Percentiles rank a stretch among this genome's conserved stretches.
phyloP scores from a whole-genome alignment of 2,329 filamentous ascomycete genomes.

The Stromatinia cepivora region DNA sequence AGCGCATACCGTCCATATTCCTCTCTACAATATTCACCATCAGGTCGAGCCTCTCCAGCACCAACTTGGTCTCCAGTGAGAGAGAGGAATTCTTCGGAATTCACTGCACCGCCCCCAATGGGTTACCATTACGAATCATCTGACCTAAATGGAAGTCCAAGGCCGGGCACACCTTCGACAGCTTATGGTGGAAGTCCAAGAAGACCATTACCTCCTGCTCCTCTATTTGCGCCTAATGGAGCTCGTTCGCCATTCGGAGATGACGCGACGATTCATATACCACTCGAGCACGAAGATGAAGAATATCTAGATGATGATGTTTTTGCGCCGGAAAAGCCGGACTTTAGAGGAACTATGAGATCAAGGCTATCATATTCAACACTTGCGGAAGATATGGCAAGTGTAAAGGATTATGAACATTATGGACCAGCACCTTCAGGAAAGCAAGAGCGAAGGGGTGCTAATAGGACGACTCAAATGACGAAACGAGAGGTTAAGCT shows the following conservation, averaged over 20 bases:
- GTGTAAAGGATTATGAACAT: constrained; percentile 63
- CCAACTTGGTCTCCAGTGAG: constrained; percentile 60
- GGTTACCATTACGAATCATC: constrained; percentile 77
- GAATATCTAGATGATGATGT: constrained; percentile 60
- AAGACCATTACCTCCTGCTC: constrained; percentile 83
- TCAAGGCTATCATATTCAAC: constrained; percentile 45
- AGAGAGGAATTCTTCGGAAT: constrained; percentile 53
- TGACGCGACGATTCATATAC: constrained; percentile 71
- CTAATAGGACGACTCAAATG: constrained; percentile 73
- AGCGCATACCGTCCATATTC: constrained; percentile 55
- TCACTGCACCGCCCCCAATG: constrained; percentile 65
- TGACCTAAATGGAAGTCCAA: constrained; percentile 84
- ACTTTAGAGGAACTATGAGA: constrained; percentile 27
- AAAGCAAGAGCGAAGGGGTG: constrained; percentile 83
- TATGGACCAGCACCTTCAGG: constrained; percentile 87
- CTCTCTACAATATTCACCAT: constrained; percentile 47
- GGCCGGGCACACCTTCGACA: constrained; percentile 87
- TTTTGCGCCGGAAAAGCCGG: constrained; percentile 59
- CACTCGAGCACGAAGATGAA: constrained; percentile 56
- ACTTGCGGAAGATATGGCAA: constrained; percentile 43
- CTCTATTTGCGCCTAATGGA: constrained; percentile 68
- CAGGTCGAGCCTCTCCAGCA: constrained; percentile 53
- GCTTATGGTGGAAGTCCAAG: constrained; percentile 85
- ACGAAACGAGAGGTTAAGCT: constrained; percentile 91
- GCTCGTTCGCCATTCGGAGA: constrained; percentile 56